Base-by-base conservation (phyloP, 495 filamentous ascomycete genomes). In the Hypoxylon perforatum region DNA sequence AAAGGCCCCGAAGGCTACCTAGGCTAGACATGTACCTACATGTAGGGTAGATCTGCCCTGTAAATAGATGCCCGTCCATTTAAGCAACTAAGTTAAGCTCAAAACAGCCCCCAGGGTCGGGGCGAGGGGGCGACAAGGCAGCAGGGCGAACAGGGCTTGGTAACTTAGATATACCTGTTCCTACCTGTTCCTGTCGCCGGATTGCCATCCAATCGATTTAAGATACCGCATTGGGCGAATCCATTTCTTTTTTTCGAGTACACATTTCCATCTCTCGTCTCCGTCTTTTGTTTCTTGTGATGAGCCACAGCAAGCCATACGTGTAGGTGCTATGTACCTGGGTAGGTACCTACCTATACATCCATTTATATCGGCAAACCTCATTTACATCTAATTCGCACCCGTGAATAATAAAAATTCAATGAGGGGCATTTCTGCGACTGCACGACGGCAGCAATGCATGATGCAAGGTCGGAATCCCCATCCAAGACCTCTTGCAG, bases 401-500 rank as follows among this genome's bases (percentile, higher is more conserved):
- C 7, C 3, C 25, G 7, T 47, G 25, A 18, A 21, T 28, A 51
- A 51, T 10, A 51, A 51, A 19, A 28, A 36, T 17, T n/a, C 25
- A 22, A 33, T 2, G 22, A 50, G 12, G 23, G 12, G n/a, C 47
- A 41, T 41, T 30, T 53, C 54, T 58, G 47, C 38, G 57, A 48
- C 57, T 62, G 59, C 59, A 63, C 60, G 65, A 63, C 65, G 65
- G 65, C 65, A 68, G 46, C 53, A 53, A 63, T 68, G 65, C 65
- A 63, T 68, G 55, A 63, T 69, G 65, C 65, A 69, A 63, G 60
- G 65, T 69, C 60, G 54, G 60, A 62, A 45, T 49, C 65, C 51
- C 65, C 65, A 36, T 60, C 59, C 21, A 55, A 59, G 49, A 52
- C 49, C 7, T 56, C 42, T 35, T 42, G 48, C 46, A 45, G 22